Base-by-base conservation (phyloP, 1,284 basidiomycete species). In the Moniliophthora roreri region DNA sequence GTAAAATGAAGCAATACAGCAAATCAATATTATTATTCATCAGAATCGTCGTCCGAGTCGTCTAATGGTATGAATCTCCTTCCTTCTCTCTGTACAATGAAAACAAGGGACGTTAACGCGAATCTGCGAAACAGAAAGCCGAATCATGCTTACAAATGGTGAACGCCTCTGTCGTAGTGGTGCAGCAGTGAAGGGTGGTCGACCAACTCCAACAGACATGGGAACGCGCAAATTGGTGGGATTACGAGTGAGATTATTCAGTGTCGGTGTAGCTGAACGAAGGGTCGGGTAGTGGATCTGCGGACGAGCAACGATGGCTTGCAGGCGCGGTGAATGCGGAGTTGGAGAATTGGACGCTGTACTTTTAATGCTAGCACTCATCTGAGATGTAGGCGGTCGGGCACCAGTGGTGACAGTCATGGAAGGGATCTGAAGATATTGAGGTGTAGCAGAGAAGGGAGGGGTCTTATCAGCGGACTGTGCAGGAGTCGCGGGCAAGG, bases 31-130 rank as follows among this genome's bases (percentile, higher is more conserved):
- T 71, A 70, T 11, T 76, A 73, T 18, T 77, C 75, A 38, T 76
- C 74, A 2, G 74, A 73, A 58, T 79, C 76, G 46, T 32, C 28
- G 46, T 73, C 67, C 41, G 44, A 46, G 15, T 46, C 44, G 18
- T 32, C 24, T 32, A 78, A 56, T 9, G 76, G 72, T 38, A 78
- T 78, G 54, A 77, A 79, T 11, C 77, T 66, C 52, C 75, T 68
- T 56, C 75, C 74, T 60, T 74, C 70, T 56, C 67, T 69, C 70
- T 76, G 28, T 18, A 46, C 11, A 24, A 37, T n/a, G 44, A 38
- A 16, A 24, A 48, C 50, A 23, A 57, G n/a, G n/a, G n/a, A n/a
- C n/a, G 50, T 24, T 10, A 38, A n/a, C 38, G 32, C 9, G n/a
- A 15, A 40, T 16, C 28, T 36, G 23, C 9, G 16, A 18, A 34